Base-by-base conservation (phyloP, 495 filamentous ascomycete species). In the Xylaria bambusicola region DNA sequence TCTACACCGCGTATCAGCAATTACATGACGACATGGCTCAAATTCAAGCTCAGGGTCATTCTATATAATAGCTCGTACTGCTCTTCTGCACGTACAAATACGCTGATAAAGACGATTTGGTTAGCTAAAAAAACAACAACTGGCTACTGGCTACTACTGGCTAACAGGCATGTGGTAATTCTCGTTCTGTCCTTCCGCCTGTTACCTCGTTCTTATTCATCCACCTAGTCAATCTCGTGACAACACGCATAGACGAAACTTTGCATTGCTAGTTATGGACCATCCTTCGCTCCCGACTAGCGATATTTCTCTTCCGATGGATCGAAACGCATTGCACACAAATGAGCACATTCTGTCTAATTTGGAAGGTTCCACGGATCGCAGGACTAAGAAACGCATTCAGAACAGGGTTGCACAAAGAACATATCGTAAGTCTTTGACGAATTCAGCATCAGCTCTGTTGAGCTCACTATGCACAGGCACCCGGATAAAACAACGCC, bases 321-420 rank as follows among this genome's bases (percentile, higher is more conserved):
- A 9, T 3, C 33, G 40, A 24, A 15, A 27, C 2, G 31, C 17
- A 13, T 13, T 27, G 27, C 15, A 24, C 17, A 52, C 20, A 6
- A 18, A 18, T 21, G 50, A 52, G 6, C 8, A 26, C 12, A 5
- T 17, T 21, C 29, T 35, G 1, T 52, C 50, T 12, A 23, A 52
- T 8, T n/a, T 27, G 15, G 50, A 52, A 52, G 35, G 50, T 17
- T 27, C 50, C 17, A 17, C 50, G 40, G 50, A 52, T 10, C 50
- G 35, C 35, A 52, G 40, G 50, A 36, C 50, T 5, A 52, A 52
- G 18, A 52, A 52, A n/a, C 50, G 50, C 6, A 52, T 52, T 12
- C 50, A 52, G 9, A 52, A 52, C 15, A 10, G 50, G 8, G 50
- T 52, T 10, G 50, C 50, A 6, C 50, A 52, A 52, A 52, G 50